These are phyloP conservation scores for Leccinum imitatum DNA, from an alignment of 768 basidiomycete genomes.

Conservation along the genomic window DNA sequence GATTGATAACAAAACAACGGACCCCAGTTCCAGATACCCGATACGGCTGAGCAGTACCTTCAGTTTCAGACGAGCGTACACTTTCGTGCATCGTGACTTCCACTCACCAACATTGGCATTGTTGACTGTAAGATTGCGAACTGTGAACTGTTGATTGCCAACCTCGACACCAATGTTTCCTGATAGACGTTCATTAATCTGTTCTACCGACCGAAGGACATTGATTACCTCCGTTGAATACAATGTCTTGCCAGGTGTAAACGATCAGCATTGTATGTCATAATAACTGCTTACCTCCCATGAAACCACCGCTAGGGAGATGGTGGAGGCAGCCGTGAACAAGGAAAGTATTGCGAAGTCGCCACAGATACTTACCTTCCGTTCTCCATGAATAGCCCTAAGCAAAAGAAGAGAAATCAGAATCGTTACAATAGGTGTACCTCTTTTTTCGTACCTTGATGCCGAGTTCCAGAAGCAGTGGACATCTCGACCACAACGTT, in stretches of 20 bases:
- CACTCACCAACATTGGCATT: conserved; percentile 41
- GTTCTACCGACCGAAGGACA: conserved; percentile 9
- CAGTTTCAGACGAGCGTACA: neutral
- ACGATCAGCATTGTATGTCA: neutral
- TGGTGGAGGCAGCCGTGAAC: neutral
- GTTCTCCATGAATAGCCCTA: conserved; percentile 73
- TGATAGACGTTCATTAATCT: conserved; percentile 34
- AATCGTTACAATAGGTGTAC: neutral
- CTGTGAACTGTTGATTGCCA: conserved; percentile 79
- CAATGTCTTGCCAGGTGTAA: conserved; percentile 38
- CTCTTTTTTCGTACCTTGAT: conserved; percentile 53
- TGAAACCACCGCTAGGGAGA: conserved; percentile 42
- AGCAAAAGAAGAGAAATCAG: neutral
- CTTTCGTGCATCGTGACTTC: neutral
- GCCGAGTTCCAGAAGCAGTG: conserved; percentile 53
- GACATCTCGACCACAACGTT: conserved; percentile 76
- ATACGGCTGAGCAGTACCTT: conserved; percentile 24
- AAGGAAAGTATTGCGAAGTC: neutral
- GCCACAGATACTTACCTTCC: conserved; percentile 41
- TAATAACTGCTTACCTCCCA: conserved; percentile 47
- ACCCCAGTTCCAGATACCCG: conserved; percentile 45
- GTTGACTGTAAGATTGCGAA: conserved; percentile 58
- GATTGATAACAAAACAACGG: neutral
- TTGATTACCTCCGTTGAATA: conserved; percentile 42
- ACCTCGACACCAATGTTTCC: conserved; percentile 62